Evolutionary conservation across 169 alveolate genomes (phyloP), one percentile per base, ranked within the genome.

Genomic region (Plasmodium coatneyi): DNA sequence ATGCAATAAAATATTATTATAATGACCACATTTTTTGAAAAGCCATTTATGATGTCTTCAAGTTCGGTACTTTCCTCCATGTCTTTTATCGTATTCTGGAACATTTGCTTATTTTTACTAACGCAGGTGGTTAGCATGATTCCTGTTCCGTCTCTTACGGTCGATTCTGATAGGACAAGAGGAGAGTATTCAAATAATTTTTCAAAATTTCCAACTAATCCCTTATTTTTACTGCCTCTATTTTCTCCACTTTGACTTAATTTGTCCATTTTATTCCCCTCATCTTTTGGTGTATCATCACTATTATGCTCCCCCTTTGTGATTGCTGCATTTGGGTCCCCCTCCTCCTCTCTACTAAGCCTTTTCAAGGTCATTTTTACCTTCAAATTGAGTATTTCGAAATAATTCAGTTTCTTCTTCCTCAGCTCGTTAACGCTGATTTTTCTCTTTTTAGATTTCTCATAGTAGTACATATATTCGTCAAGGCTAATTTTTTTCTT

Each of bases 31-130:
- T 86, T 86, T 54, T 86, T 86, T 5, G 93, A 60, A 52, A 74
- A 86, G 25, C 84, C 76, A 28, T 86, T 86, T 74, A 86, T 86
- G 78, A 86, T 32, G 9, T 19, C 28, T 56, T 86, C 93, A 28
- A 86, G 43, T 34, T 22, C 80, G 14, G 93, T 86, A 54, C 46
- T 54, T 28, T 78, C 84, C 19, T 86, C 93, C 5, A 76, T 28
- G 19, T 52, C 80, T 86, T 86, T 86, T 7, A 86, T 52, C 7
- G 81, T 49, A 52, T 76, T 60, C 14, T 86, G 60, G 80, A 86
- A 86, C 93, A 86, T 86, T n/a, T 86, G 93, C 66, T 86, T 86
- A 10, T 86, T 74, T 86, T 86, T 86, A 76, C 93, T 78, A 49
- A 86, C 93, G 7, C 93, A 86, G 4, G 93, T 86, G 30, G 93